Percentiles rank a stretch among this genome's conserved stretches.
Evolutionary conservation across 2,329 filamentous ascomycete species (phyloP).

Genomic region (Pseudohalonectria lignicola): DNA sequence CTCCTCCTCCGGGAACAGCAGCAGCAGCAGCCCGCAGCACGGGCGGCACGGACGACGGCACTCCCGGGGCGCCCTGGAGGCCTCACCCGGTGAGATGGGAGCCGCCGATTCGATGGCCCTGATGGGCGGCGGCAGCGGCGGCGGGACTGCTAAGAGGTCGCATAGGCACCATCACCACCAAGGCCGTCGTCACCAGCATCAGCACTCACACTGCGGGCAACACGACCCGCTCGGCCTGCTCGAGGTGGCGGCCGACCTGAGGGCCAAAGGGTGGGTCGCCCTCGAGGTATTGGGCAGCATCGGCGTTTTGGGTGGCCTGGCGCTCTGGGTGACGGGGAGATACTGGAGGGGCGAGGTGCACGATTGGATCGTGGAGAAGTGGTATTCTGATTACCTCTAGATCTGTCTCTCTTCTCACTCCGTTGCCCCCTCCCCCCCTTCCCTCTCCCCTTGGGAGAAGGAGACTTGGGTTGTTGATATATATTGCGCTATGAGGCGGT

Average conservation of each 20-base stretch:
- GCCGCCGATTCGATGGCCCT: neutral
- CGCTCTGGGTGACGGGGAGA: conserved; percentile 42
- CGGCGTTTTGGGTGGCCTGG: conserved; percentile 62
- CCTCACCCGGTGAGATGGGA: neutral
- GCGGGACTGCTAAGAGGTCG: conserved; percentile 2
- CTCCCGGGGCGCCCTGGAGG: neutral
- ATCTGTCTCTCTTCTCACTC: no score
- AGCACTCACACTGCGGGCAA: conserved; percentile 17
- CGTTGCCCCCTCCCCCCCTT: no score
- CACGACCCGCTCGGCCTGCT: conserved; percentile 75
- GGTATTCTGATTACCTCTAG: neutral
- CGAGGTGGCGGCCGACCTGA: conserved; percentile 55
- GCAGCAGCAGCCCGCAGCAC: neutral
- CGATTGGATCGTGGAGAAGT: neutral
- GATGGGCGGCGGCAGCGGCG: neutral
- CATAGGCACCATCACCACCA: conserved; percentile 3
- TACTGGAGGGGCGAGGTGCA: conserved; percentile 7
- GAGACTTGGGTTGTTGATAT: no score
- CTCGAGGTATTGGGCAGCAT: conserved; percentile 66
- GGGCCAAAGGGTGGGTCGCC: conserved; percentile 52
- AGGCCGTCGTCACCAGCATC: neutral
- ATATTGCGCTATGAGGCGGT: no score
- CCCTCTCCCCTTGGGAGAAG: no score
- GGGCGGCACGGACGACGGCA: no score
- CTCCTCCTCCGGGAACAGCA: neutral